These are phyloP conservation scores for Phytopythium vexans DNA, from an alignment of 352 stramenopile genomes.

Conservation along the genomic window DNA sequence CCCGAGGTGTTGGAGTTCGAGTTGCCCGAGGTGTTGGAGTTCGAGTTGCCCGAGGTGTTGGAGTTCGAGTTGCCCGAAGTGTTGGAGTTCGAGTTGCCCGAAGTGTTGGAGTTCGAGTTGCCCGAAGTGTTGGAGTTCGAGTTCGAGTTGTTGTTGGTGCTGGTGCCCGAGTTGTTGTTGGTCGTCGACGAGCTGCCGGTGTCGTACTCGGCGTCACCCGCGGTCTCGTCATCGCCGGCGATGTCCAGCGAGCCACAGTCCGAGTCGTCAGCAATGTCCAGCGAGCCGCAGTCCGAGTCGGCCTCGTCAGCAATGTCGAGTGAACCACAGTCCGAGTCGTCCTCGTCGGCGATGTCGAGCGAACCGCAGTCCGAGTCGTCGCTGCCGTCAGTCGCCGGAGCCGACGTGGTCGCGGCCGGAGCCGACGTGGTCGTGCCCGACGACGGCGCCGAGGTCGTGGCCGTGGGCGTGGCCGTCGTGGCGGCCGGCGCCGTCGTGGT, in stretches of 20 bases:
- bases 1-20: conserved; percentile 6
- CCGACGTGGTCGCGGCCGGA: conserved; percentile 7
- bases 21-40: neutral
- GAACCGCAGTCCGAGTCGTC: conserved; percentile 13
- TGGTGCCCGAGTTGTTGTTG: too few relatives aligned
- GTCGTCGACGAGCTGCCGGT: conserved; percentile 2
- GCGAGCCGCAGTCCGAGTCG: conserved; percentile 10
- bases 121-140: neutral
- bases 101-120: neutral
- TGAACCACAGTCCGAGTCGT: conserved; percentile 14
- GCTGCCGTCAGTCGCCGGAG: conserved; percentile 4
- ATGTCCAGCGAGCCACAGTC: conserved; percentile 19
- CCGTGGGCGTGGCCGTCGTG: conserved; percentile 4
- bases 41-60: neutral
- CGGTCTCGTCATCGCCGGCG: conserved; percentile 14
- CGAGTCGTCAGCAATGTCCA: conserved; percentile 15
- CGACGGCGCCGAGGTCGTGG: conserved; percentile 1
- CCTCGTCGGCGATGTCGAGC: conserved; percentile 12
- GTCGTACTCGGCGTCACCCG: neutral
- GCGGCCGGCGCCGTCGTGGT: conserved; percentile 4
- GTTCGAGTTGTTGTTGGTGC: too few relatives aligned
- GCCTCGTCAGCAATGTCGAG: conserved; percentile 1
- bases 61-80: conserved; percentile 2
- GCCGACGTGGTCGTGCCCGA: neutral
- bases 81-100: neutral